Evolutionary conservation across 192 early-diverging fungal species (phyloP), one percentile per base, ranked within the genome.

Genomic region (Phycomyces blakesleeanus): DNA sequence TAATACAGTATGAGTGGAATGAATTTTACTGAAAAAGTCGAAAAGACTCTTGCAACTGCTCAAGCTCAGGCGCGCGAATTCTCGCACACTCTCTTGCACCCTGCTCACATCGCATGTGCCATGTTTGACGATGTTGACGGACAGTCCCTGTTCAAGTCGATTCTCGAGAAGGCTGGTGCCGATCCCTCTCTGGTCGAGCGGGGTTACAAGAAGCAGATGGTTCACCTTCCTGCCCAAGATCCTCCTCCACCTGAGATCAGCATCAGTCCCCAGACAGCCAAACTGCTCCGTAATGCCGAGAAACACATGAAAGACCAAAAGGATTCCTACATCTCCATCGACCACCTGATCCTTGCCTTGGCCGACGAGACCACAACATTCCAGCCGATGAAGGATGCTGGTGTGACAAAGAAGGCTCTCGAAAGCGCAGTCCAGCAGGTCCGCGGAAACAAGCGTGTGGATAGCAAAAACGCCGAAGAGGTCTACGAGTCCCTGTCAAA

Each of bases 401-500:
- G 94, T 14, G 75, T 90, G 18, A 79, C 79, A 24, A 85, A 79
- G 61, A 86, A 88, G 51, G 71, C 88, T 0, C 58, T 99, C 16
- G 87, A 93, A 74, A 79, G 82, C 21, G 88, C 90, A 15, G 81
- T 98, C 26, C 75, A 76, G 29, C 82, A 89, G 74, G 74, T 90
- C 21, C 81, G 94, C 22, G 96, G 97, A 10, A 89, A 81, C 64
- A 81, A 84, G 16, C 82, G 83, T n/a, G 93, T 98, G 29, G 92
- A 96, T 63, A 84, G 83, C 34, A 87, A 88, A 71, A 87, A 80
- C 54, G 93, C 91, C 37, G 97, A 99, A 63, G 85, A 86, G 5
- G 87, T 82, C 39, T 97, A 92, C 69, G 95, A 98, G 39, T 93
- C 95, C 20, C 83, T 99, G 15, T 84, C 78, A 63, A 99, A 99